A percentile compares a stretch with the other conserved stretches of the same genome.
Evolutionary conservation across 164 flowering plant species (phyloP).

Genomic region (Stephania cephalantha): DNA sequence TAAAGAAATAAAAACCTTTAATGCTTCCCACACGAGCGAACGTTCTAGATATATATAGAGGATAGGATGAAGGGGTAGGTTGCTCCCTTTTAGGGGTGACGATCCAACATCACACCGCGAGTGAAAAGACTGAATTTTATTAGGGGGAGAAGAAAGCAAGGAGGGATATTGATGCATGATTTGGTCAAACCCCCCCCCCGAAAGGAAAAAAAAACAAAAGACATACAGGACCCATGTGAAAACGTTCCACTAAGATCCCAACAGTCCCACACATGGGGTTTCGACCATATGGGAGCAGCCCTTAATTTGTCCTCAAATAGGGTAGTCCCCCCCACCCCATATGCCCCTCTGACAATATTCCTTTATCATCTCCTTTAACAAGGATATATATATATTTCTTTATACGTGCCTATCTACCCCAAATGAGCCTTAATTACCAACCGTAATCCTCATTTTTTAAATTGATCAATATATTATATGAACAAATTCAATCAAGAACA

Average conservation of each 20-base stretch:
- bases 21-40: not conserved
- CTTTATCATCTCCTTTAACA: not conserved
- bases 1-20: not conserved
- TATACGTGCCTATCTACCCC: too few relatives aligned
- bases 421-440: too few relatives aligned
- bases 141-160: not conserved
- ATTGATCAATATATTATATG: too few relatives aligned
- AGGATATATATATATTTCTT: too few relatives aligned
- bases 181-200: not conserved
- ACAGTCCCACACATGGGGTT: not conserved
- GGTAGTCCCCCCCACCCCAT: constrained; percentile 7
- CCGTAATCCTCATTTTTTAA: too few relatives aligned
- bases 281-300: not conserved
- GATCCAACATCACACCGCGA: not conserved
- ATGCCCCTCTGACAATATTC: constrained; percentile 5
- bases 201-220: not conserved
- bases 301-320: constrained; percentile 3
- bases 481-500: too few relatives aligned
- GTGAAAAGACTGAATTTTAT: not conserved
- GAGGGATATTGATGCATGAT: not conserved
- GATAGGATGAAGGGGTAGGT: not conserved
- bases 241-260: constrained; percentile 7
- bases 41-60: not conserved
- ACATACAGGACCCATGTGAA: constrained; percentile 3
- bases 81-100: not conserved